phyloP scores from a whole-genome alignment of 805 yeast species.

The Yarrowia sp. region DNA sequence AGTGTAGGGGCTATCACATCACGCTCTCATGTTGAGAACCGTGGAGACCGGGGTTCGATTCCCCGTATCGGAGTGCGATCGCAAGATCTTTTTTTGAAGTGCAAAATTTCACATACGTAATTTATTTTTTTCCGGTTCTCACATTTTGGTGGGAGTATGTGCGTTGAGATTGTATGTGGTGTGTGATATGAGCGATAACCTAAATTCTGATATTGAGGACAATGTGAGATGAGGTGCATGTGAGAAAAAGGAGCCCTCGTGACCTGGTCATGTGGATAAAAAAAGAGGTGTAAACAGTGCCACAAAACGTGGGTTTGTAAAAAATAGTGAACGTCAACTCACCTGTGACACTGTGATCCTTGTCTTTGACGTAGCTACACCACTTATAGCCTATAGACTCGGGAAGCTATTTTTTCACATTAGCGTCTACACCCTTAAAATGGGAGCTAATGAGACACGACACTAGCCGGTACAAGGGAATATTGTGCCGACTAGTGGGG shows the following conservation, averaged over 20 bases:
- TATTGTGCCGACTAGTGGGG: too few relatives aligned
- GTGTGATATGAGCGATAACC: constrained; percentile 2
- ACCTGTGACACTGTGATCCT: too few relatives aligned
- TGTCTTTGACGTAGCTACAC: too few relatives aligned
- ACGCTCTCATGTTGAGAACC: constrained; percentile 34
- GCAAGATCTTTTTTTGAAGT: not conserved
- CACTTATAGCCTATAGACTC: not conserved
- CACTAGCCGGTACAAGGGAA: not conserved
- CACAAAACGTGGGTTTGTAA: too few relatives aligned
- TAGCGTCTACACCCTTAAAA: constrained; percentile 8
- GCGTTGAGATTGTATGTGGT: not conserved
- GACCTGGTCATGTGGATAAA: constrained; percentile 2
- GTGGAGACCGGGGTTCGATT: constrained; percentile 39
- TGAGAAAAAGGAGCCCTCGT: not conserved
- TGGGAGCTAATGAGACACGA: constrained; percentile 23
- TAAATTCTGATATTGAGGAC: not conserved
- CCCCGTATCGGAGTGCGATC: constrained; percentile 31
- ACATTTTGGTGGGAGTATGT: not conserved
- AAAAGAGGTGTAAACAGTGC: too few relatives aligned
- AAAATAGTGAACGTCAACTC: too few relatives aligned
- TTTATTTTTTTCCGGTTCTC: not conserved
- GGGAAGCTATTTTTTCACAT: constrained; percentile 20
- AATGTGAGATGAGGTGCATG: not conserved
- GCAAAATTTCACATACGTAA: too few relatives aligned
- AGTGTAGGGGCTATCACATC: constrained; percentile 37